A percentile compares a stretch with the other conserved stretches of the same genome.
These are phyloP conservation scores for Eucommia ulmoides DNA, from an alignment of 257 asterid genomes.

Conservation along the genomic window DNA sequence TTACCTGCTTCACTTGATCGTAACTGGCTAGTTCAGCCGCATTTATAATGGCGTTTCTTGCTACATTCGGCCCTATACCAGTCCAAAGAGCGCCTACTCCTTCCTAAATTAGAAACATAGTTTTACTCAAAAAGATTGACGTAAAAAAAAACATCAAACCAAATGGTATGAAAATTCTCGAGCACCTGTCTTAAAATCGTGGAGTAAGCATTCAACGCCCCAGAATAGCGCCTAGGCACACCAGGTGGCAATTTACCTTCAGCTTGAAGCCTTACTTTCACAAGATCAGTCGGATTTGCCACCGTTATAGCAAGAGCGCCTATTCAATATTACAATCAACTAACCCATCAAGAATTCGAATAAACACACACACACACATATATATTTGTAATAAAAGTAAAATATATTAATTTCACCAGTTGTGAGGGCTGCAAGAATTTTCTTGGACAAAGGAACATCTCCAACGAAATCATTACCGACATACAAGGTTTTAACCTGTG, in stretches of 20 bases:
- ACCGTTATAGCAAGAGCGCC: conserved; percentile 69
- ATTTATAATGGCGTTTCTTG: conserved; percentile 94
- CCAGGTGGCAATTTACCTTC: conserved; percentile 94
- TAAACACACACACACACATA: too few species aligned
- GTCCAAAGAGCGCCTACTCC: conserved; percentile 83
- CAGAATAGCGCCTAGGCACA: conserved; percentile 90
- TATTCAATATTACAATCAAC: conserved; percentile 15
- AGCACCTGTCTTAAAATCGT: conserved; percentile 80
- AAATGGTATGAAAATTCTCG: conserved; percentile 13
- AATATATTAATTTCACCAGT: too few species aligned
- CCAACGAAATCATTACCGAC: conserved; percentile 96
- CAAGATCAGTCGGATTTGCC: conserved; percentile 99
- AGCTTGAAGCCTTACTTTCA: conserved; percentile 93
- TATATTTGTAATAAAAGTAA: too few species aligned
- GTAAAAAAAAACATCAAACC: background rate
- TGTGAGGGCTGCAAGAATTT: conserved; percentile 89
- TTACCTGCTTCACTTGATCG: conserved; percentile 97
- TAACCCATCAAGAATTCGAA: background rate
- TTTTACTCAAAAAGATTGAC: background rate
- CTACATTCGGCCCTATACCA: conserved; percentile 89
- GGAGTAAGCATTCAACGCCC: conserved; percentile 90
- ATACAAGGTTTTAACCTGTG: conserved; percentile 64
- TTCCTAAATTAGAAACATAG: conserved; percentile 38
- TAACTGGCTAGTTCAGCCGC: conserved; percentile 98
- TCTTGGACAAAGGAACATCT: conserved; percentile 82